Conservation (phyloP, 208 protist genomes). For the Borovskyia barvae region DNA sequence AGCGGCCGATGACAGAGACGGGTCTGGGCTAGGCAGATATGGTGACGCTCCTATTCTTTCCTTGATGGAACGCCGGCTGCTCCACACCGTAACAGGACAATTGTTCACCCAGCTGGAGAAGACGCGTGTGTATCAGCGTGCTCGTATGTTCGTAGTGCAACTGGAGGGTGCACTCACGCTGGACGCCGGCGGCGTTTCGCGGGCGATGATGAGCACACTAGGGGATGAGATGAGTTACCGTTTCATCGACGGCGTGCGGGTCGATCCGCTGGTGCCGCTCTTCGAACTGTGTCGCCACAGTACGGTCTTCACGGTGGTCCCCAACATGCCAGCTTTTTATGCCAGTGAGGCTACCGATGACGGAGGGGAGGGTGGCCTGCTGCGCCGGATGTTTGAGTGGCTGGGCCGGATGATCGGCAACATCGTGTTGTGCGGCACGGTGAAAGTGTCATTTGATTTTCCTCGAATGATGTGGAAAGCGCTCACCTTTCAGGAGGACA, state of each 20-base stretch:
- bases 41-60: slow-evolving; percentile 1
- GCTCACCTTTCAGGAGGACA: slow-evolving; percentile 62
- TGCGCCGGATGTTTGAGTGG: slow-evolving; percentile 60
- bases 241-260: slow-evolving; percentile 36
- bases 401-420: slow-evolving; percentile 88
- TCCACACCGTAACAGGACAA: slow-evolving; percentile 47
- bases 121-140: slow-evolving; percentile 62
- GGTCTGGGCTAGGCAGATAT: not conserved
- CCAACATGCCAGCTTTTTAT: slow-evolving; percentile 71
- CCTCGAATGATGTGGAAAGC: slow-evolving; percentile 88
- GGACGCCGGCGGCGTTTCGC: slow-evolving; percentile 85
- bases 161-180: slow-evolving; percentile 56
- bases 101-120: slow-evolving; percentile 71
- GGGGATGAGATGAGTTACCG: slow-evolving; percentile 83
- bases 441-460: slow-evolving; percentile 68
- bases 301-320: slow-evolving; percentile 79
- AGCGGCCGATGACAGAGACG: not conserved
- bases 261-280: slow-evolving; percentile 74
- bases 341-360: slow-evolving; percentile 38
- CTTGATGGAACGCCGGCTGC: slow-evolving; percentile 9
- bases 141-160: slow-evolving; percentile 78
- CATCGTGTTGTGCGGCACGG: slow-evolving; percentile 72
- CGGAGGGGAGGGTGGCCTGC: slow-evolving; percentile 32
- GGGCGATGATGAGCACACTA: slow-evolving; percentile 81
- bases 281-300: slow-evolving; percentile 79